Evolutionary conservation across 768 basidiomycete genomes (phyloP), one percentile per base, ranked within the genome.

Genomic region (Trametes maxima): DNA sequence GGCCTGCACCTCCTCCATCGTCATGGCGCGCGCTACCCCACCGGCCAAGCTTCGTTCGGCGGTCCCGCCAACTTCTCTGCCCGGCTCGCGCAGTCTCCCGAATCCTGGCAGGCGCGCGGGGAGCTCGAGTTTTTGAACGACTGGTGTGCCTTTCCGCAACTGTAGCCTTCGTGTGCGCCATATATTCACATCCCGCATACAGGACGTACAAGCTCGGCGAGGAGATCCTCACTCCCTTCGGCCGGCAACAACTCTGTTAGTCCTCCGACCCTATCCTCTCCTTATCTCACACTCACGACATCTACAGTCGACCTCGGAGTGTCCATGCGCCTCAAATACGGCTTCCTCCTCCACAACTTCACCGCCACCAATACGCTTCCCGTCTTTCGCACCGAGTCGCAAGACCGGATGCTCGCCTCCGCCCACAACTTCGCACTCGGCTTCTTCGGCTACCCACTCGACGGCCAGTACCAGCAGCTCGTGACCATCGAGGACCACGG

Each of bases 121-220:
- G 76, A 82, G 2, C 73, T 96, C 17, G 70, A 77, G 0, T 97
- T 96, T 70, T 75, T 97, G 76, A 93, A 94, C 69, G 80, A 82
- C 28, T 97, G 94, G 94, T 90, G 47, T 37, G 82, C 13, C 19
- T 5, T 39, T n/a, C 4, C 5, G 19, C 70, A 65, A 68, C 37
- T 42, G 12, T 17, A 13, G 8, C 14, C 19, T 24, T 24, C 14
- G 45, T 24, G 5, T 46, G 45, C 45, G 51, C 13, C 48, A 42
- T 5, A 40, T 21, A 48, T n/a, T 21, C 13, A 21, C 25, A 19
- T 39, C 21, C 43, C 40, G 22, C 53, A 4, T 17, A 13, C 63
- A 92, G 92, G 95, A 86, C 89, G 5, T 95, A 94, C 74, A 90
- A 91, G 67, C 84, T 98, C 2, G 95, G 95, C 14, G 87, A 88